phyloP scores from a whole-genome alignment of 306 rosid species.

The Trichosanthes cucumerina region DNA sequence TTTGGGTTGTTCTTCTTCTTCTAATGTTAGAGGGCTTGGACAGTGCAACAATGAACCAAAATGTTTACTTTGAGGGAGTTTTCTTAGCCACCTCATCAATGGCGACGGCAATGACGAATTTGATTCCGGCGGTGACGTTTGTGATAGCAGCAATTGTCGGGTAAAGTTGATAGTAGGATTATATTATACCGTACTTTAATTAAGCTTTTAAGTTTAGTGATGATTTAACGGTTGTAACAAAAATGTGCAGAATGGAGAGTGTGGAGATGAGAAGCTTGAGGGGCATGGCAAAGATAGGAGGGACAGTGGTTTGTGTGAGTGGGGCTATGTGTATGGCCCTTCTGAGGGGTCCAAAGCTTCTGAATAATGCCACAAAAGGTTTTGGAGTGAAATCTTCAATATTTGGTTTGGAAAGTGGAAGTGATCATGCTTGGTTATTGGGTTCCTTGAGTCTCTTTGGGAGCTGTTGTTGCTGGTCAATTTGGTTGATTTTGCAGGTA shows the following conservation, averaged over 20 bases:
- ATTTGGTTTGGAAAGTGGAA: conserved; percentile 16
- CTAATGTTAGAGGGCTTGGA: background rate
- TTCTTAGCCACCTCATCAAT: conserved; percentile 49
- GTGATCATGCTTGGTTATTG: conserved; percentile 4
- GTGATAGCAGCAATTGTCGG: conserved; percentile 45
- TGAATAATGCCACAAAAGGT: conserved; percentile 23
- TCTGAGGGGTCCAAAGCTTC: conserved; percentile 51
- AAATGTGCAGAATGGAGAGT: conserved; percentile 41
- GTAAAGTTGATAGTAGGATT: conserved; percentile 17
- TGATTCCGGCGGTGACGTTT: conserved; percentile 56
- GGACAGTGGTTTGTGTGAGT: conserved; percentile 47
- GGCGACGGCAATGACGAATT: conserved; percentile 54
- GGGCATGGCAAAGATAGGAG: conserved; percentile 44
- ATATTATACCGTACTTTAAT: background rate
- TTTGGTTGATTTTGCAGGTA: conserved; percentile 28
- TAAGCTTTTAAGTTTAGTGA: background rate
- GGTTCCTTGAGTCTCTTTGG: conserved; percentile 19
- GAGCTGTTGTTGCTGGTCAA: conserved; percentile 13
- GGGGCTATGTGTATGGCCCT: conserved; percentile 66
- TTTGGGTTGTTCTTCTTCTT: background rate
- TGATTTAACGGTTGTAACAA: background rate
- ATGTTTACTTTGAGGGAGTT: conserved; percentile 53
- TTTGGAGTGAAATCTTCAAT: conserved; percentile 21
- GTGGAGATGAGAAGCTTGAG: conserved; percentile 31
- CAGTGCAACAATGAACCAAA: conserved; percentile 58